These are phyloP conservation scores for Lentinula aciculospora DNA, from an alignment of 768 basidiomycete species.

Conservation along the genomic window DNA sequence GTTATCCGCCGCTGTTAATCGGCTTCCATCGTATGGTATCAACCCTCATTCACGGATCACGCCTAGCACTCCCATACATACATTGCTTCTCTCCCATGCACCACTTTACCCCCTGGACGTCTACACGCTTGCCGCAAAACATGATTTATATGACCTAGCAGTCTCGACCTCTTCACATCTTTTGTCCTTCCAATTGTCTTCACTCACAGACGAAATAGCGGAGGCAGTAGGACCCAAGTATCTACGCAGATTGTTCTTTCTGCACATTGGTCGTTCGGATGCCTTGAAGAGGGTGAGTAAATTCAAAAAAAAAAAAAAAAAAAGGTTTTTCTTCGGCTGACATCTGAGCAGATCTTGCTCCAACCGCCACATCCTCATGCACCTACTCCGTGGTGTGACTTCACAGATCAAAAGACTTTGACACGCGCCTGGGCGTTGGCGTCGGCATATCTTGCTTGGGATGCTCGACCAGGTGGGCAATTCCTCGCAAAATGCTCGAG, in stretches of 20 bases:
- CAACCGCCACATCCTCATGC: slow-evolving; percentile 73
- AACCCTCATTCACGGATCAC: slow-evolving; percentile 38
- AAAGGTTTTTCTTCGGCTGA: neutral
- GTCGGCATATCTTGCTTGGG: slow-evolving; percentile 80
- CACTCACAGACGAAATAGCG: slow-evolving; percentile 67
- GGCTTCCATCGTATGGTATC: slow-evolving; percentile 57
- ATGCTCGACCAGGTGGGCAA: slow-evolving; percentile 68
- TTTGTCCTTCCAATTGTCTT: slow-evolving; percentile 62
- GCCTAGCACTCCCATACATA: slow-evolving; percentile 51
- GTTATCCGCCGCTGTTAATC: slow-evolving; percentile 50
- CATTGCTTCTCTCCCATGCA: slow-evolving; percentile 60
- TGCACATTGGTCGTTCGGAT: slow-evolving; percentile 79
- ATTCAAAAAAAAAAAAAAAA: no score
- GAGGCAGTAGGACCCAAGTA: slow-evolving; percentile 69
- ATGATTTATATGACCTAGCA: slow-evolving; percentile 69
- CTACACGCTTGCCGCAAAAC: slow-evolving; percentile 63
- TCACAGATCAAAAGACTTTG: slow-evolving; percentile 71
- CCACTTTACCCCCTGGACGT: slow-evolving; percentile 65
- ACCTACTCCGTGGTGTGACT: slow-evolving; percentile 65
- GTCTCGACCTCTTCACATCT: slow-evolving; percentile 71
- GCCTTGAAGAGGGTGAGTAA: slow-evolving; percentile 59
- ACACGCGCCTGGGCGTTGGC: slow-evolving; percentile 81
- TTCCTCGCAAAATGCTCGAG: neutral
- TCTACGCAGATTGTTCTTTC: slow-evolving; percentile 75
- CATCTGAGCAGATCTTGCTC: slow-evolving; percentile 35